Evolutionary conservation across 2,329 filamentous ascomycete genomes (phyloP).

Genomic region (Hypocrella siamensis): DNA sequence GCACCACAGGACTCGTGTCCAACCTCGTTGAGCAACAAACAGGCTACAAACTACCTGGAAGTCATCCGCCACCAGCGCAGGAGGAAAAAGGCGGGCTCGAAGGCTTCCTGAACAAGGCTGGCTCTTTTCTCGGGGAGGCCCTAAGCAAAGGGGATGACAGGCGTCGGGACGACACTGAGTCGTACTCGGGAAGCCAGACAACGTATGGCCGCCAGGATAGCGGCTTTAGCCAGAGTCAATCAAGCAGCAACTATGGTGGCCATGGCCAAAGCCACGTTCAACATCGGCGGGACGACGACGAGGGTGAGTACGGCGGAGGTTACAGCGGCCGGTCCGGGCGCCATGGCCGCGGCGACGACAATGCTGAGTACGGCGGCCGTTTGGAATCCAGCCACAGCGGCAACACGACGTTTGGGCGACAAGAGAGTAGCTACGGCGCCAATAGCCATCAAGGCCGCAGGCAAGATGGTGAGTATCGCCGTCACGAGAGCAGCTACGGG

Average conservation of each 20-base stretch:
- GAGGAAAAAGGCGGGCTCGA: constrained; percentile 52
- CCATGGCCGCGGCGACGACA: constrained; percentile 1
- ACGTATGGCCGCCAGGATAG: constrained; percentile 43
- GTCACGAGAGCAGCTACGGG: constrained; percentile 11
- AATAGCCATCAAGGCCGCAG: constrained; percentile 2
- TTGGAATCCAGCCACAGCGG: constrained; percentile 1
- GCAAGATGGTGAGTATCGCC: constrained; percentile 9
- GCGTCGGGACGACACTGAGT: constrained; percentile 40
- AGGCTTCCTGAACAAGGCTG: constrained; percentile 55
- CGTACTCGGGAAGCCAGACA: constrained; percentile 42
- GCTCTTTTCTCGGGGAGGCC: constrained; percentile 47
- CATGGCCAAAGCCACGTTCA: constrained; percentile 39
- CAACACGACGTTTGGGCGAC: constrained; percentile 3
- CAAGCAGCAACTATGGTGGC: constrained; percentile 33
- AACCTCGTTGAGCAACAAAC: constrained; percentile 29
- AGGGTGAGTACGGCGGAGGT: constrained; percentile 8
- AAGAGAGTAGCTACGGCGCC: constrained; percentile 9
- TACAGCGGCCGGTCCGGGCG: constrained; percentile 2
- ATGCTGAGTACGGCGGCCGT: constrained; percentile 3
- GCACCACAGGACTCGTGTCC: constrained; percentile 37
- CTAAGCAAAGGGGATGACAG: constrained; percentile 39
- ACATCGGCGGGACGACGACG: constrained; percentile 12
- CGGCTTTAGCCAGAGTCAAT: constrained; percentile 45
- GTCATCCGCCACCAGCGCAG: constrained; percentile 25
- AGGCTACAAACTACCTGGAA: constrained; percentile 23